phyloP scores from a whole-genome alignment of 176 grass and related monocot genomes.

The Miscanthus lutarioriparius region DNA sequence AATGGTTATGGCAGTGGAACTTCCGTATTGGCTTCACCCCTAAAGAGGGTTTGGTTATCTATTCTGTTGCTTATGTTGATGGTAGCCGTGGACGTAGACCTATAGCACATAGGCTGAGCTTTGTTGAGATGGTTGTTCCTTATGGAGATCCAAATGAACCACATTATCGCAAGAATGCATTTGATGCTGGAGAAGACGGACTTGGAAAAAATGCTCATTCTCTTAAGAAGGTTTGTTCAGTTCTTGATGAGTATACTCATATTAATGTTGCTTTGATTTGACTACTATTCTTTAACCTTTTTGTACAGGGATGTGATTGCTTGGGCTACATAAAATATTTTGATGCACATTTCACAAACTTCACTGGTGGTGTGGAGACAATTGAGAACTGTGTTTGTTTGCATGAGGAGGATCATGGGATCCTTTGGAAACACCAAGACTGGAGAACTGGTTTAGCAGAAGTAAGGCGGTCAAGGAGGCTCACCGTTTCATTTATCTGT shows the following conservation, averaged over 20 bases:
- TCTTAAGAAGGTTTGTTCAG: slow-evolving; percentile 76
- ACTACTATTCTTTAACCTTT: slow-evolving; percentile 15
- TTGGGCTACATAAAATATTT: slow-evolving; percentile 99
- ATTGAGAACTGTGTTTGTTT: slow-evolving; percentile 99
- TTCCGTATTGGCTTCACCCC: slow-evolving; percentile 99
- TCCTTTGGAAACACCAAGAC: slow-evolving; percentile 99
- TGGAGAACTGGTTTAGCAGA: slow-evolving; percentile 99
- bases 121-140: slow-evolving; percentile 99
- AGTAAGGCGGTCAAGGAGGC: slow-evolving; percentile 96
- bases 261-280: slow-evolving; percentile 33
- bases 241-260: slow-evolving; percentile 13
- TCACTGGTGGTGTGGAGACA: slow-evolving; percentile 93
- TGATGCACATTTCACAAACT: slow-evolving; percentile 99
- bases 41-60: slow-evolving; percentile 94
- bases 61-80: slow-evolving; percentile 96
- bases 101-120: slow-evolving; percentile 92
- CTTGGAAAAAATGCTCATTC: slow-evolving; percentile 99
- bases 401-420: slow-evolving; percentile 98
- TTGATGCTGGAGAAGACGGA: slow-evolving; percentile 99
- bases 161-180: slow-evolving; percentile 99
- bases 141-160: slow-evolving; percentile 99
- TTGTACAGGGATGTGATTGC: slow-evolving; percentile 92
- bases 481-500: slow-evolving; percentile 98
- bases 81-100: slow-evolving; percentile 90
- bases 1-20: slow-evolving; percentile 75